Conservation (phyloP, 768 basidiomycete genomes). For the Lactifluus hygrophoroides region DNA sequence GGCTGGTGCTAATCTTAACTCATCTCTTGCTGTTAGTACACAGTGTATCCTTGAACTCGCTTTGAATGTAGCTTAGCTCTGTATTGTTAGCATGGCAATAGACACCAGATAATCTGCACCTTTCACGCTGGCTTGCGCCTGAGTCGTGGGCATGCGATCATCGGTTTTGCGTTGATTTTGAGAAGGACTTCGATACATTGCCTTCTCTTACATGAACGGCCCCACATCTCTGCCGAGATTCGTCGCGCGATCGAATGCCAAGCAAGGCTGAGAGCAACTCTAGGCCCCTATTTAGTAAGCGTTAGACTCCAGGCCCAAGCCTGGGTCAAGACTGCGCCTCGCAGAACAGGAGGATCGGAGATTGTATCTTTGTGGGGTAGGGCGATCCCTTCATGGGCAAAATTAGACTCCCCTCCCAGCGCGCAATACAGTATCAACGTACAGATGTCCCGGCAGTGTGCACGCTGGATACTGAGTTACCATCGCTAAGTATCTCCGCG, state of each 20-base stretch:
- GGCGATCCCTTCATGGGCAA: neutral
- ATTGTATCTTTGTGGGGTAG: neutral
- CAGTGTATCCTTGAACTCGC: constrained; percentile 8
- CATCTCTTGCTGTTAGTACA: constrained; percentile 7
- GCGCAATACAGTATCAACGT: neutral
- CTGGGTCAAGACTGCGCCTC: neutral
- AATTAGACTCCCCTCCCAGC: neutral
- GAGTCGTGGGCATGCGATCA: too few relatives aligned
- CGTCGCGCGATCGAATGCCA: neutral
- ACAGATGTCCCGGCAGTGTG: neutral
- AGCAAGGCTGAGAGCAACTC: neutral
- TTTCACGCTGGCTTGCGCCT: neutral
- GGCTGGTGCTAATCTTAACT: neutral
- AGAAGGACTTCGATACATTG: too few relatives aligned
- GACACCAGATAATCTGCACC: constrained; percentile 2
- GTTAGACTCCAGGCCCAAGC: neutral
- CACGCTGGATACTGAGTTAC: neutral
- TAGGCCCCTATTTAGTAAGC: constrained; percentile 4
- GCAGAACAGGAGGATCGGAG: neutral
- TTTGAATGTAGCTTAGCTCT: constrained; percentile 10
- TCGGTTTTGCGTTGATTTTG: neutral
- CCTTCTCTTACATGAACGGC: too few relatives aligned
- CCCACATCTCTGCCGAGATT: neutral
- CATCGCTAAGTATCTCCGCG: neutral
- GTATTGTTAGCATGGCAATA: constrained; percentile 12